Evolutionary conservation across 108 stramenopile genomes (phyloP).

Genomic region (Cyclotella atomus): DNA sequence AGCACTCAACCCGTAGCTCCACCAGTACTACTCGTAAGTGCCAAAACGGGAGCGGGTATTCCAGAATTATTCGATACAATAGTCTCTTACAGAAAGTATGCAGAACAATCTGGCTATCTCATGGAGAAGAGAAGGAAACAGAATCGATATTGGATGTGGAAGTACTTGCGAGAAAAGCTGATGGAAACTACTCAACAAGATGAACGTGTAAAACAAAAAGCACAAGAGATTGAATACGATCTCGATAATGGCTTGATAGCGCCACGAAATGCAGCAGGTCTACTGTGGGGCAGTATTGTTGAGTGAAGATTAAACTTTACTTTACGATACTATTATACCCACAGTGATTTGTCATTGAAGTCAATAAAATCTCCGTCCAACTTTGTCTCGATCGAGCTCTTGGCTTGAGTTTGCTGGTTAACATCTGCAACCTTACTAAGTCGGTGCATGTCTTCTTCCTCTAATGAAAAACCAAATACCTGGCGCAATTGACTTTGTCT

Average conservation of each 20-base stretch:
- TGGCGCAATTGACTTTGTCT: constrained; percentile 52
- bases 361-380: constrained; percentile 20
- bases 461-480: constrained; percentile 72
- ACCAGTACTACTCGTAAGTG: constrained; percentile 73
- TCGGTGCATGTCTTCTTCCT: constrained; percentile 69
- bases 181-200: constrained; percentile 34
- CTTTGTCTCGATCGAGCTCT: background rate
- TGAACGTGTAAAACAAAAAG: constrained; percentile 32
- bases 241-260: constrained; percentile 54
- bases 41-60: constrained; percentile 61
- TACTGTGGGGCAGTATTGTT: constrained; percentile 29
- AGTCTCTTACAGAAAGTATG: constrained; percentile 38
- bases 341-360: constrained; percentile 37
- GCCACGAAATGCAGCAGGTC: constrained; percentile 63
- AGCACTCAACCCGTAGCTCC: constrained; percentile 39
- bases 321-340: constrained; percentile 26
- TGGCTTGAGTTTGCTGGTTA: background rate
- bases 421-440: constrained; percentile 43
- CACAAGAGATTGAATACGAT: constrained; percentile 35
- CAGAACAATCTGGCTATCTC: constrained; percentile 50
- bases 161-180: constrained; percentile 11
- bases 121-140: constrained; percentile 59
- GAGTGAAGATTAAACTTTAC: background rate
- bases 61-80: constrained; percentile 66
- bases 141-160: constrained; percentile 83